A percentile compares a stretch with the other conserved stretches of the same genome.
phyloP scores from a whole-genome alignment of 306 rosid species.

The Dalbergia oliveri region DNA sequence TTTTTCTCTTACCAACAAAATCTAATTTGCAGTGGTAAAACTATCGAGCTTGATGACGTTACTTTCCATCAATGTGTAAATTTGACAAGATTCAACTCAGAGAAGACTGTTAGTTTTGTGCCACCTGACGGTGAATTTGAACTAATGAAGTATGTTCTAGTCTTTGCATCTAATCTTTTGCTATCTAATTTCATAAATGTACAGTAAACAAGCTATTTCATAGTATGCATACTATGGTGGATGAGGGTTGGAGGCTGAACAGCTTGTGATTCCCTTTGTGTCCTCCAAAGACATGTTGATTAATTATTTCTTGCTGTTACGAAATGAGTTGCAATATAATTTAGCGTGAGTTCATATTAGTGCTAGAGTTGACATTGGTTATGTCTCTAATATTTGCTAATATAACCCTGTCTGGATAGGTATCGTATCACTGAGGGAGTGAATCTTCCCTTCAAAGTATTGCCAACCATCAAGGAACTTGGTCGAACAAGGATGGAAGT shows the following conservation, averaged over 20 bases:
- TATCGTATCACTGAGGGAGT: constrained; percentile 96
- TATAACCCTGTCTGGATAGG: constrained; percentile 51
- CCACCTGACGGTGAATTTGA: constrained; percentile 98
- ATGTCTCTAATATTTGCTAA: neutral
- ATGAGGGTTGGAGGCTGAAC: neutral
- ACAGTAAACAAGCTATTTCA: constrained; percentile 23
- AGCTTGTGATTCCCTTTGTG: constrained; percentile 6
- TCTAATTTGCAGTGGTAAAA: constrained; percentile 77
- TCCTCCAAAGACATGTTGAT: neutral
- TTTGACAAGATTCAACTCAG: constrained; percentile 89
- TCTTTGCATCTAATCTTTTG: constrained; percentile 10
- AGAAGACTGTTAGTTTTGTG: constrained; percentile 95
- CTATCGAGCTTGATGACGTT: constrained; percentile 92
- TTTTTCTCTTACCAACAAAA: constrained; percentile 8
- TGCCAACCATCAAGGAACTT: constrained; percentile 90
- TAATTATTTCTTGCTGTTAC: neutral
- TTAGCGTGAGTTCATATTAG: neutral
- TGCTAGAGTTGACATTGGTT: neutral
- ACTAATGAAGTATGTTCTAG: constrained; percentile 79
- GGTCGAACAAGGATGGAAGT: constrained; percentile 94
- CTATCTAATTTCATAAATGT: constrained; percentile 19
- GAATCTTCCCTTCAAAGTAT: constrained; percentile 89
- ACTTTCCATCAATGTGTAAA: constrained; percentile 96
- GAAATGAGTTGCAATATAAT: constrained; percentile 1
- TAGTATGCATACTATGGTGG: neutral